Evolutionary conservation across 1,139 yeast species (phyloP).

Genomic region (Suhomyces bribrorum): DNA sequence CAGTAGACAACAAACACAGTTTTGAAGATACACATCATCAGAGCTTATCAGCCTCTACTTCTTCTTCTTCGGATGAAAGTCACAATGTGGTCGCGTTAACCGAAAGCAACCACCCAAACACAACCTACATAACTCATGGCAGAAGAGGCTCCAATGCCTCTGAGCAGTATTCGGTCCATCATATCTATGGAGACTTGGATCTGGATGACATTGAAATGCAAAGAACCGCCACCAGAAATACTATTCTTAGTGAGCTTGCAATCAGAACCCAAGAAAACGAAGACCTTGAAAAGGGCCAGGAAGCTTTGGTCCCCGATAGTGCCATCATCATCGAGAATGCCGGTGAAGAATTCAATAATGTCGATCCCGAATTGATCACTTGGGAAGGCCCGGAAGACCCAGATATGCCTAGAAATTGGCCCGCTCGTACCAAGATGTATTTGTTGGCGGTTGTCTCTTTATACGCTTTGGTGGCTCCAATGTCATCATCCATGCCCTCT

Average conservation of each 20-base stretch:
- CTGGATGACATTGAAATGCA: conserved; percentile 21
- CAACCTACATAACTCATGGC: conserved; percentile 5
- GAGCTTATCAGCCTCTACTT: conserved; percentile 13
- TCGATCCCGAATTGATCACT: conserved; percentile 47
- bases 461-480: conserved; percentile 47
- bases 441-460: conserved; percentile 40
- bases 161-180: conserved; percentile 29
- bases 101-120: conserved; percentile 5
- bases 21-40: conserved; percentile 5
- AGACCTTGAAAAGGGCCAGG: conserved; percentile 13
- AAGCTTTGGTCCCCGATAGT: conserved; percentile 16
- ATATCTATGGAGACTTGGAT: conserved; percentile 37
- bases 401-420: conserved; percentile 46
- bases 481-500: conserved; percentile 48
- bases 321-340: conserved; percentile 33
- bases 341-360: conserved; percentile 39
- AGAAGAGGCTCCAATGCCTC: conserved; percentile 19
- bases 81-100: conserved; percentile 8
- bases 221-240: conserved; percentile 24
- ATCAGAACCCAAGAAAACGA: conserved; percentile 17
- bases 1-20: conserved; percentile 7
- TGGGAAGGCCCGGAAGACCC: conserved; percentile 43
- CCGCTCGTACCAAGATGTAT: conserved; percentile 25
- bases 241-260: conserved; percentile 22
- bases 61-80: conserved; percentile 8